Evolutionary conservation across 768 basidiomycete genomes (phyloP).

Genomic region (Leucocoprinus leucothites): DNA sequence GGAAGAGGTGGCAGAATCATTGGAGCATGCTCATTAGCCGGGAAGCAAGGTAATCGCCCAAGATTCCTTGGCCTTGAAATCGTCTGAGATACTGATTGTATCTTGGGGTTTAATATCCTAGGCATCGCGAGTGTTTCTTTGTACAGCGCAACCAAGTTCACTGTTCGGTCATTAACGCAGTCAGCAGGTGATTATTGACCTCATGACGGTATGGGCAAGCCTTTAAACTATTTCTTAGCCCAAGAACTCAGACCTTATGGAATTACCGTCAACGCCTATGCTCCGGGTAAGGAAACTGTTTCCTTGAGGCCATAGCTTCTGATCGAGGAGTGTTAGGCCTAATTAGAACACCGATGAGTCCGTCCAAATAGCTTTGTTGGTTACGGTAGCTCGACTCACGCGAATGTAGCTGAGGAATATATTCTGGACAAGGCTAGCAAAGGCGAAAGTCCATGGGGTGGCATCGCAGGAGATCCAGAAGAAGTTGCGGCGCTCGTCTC

Average conservation of each 20-base stretch:
- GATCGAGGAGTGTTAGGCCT: neutral
- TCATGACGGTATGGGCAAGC: neutral
- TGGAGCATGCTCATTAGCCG: constrained; percentile 34
- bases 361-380: neutral
- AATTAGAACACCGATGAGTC: constrained; percentile 7
- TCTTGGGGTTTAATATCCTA: no score
- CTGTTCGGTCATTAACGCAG: constrained; percentile 38
- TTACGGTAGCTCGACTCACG: neutral
- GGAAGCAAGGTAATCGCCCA: constrained; percentile 25
- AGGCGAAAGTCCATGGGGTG: neutral
- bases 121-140: neutral
- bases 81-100: no score
- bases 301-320: neutral
- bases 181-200: constrained; percentile 26
- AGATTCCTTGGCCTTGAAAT: no score
- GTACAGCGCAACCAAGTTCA: constrained; percentile 37
- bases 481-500: constrained; percentile 20
- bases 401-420: neutral
- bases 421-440: neutral
- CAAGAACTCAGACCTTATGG: constrained; percentile 31
- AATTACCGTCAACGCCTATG: constrained; percentile 43
- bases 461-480: constrained; percentile 6
- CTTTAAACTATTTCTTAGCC: constrained; percentile 21
- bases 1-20: constrained; percentile 53
- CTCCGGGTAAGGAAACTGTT: constrained; percentile 25